These are phyloP conservation scores for Sporisorium sorghi DNA, from an alignment of 1,284 basidiomycete genomes.

Conservation along the genomic window DNA sequence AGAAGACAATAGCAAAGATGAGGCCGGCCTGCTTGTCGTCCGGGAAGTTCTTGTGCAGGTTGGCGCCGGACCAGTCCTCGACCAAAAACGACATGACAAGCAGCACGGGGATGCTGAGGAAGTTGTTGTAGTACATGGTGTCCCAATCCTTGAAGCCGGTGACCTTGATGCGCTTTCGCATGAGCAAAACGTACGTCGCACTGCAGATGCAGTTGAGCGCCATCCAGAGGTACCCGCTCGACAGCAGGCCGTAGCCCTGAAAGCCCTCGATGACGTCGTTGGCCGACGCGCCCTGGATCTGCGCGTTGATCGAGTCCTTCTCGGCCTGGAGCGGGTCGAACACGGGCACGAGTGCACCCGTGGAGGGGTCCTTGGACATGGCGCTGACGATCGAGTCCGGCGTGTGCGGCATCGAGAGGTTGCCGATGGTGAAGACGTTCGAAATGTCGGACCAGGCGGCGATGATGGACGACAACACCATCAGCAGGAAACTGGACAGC, in stretches of 20 bases:
- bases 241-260: constrained; percentile 53
- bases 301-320: constrained; percentile 47
- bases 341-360: constrained; percentile 32
- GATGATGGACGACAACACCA: constrained; percentile 95
- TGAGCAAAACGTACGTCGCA: constrained; percentile 91
- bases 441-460: constrained; percentile 94
- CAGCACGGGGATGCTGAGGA: constrained; percentile 92
- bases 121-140: constrained; percentile 99
- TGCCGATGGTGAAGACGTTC: constrained; percentile 70
- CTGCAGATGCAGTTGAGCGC: constrained; percentile 88
- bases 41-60: constrained; percentile 88
- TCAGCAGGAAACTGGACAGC: constrained; percentile 88
- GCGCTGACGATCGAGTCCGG: constrained; percentile 54
- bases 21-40: constrained; percentile 82
- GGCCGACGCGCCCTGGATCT: constrained; percentile 30
- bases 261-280: constrained; percentile 54
- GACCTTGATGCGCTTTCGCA: constrained; percentile 96
- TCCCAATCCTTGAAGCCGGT: constrained; percentile 99
- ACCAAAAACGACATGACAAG: constrained; percentile 83
- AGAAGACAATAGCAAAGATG: constrained; percentile 89
- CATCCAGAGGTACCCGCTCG: constrained; percentile 93
- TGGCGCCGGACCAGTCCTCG: constrained; percentile 90
- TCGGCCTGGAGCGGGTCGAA: constrained; percentile 47
- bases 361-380: constrained; percentile 37
- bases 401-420: constrained; percentile 58